These are phyloP conservation scores for Trichoderma polysporum DNA, from an alignment of 2,329 filamentous ascomycete genomes.

Conservation along the genomic window DNA sequence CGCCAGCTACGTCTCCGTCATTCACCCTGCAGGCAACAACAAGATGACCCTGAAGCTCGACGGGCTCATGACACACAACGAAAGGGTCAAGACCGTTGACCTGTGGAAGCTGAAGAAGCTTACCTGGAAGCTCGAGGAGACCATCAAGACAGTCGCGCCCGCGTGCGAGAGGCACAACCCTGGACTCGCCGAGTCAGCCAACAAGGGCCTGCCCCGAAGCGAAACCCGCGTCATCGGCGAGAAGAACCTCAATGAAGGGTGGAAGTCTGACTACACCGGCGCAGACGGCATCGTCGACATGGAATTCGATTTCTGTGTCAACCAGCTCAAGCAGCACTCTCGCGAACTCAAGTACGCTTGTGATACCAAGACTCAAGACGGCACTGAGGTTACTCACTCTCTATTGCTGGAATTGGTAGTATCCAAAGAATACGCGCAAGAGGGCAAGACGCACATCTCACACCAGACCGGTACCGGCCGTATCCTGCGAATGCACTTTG, in stretches of 20 bases:
- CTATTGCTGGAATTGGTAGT: slow-evolving; percentile 93
- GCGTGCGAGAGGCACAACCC: slow-evolving; percentile 75
- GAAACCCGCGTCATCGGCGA: slow-evolving; percentile 76
- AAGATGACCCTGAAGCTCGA: slow-evolving; percentile 77
- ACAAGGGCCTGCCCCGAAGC: slow-evolving; percentile 70
- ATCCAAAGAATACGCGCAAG: slow-evolving; percentile 80
- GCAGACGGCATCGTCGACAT: slow-evolving; percentile 42
- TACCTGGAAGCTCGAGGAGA: slow-evolving; percentile 91
- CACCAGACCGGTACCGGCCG: slow-evolving; percentile 88
- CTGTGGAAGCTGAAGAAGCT: slow-evolving; percentile 88
- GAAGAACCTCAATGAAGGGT: slow-evolving; percentile 80
- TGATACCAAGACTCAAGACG: slow-evolving; percentile 71
- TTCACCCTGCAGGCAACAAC: slow-evolving; percentile 84
- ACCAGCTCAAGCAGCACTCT: slow-evolving; percentile 44
- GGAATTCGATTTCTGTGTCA: slow-evolving; percentile 65
- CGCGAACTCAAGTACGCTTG: slow-evolving; percentile 65
- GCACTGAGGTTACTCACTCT: slow-evolving; percentile 77
- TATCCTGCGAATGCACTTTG: slow-evolving; percentile 91
- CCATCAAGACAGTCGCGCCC: slow-evolving; percentile 72
- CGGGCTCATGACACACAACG: slow-evolving; percentile 73
- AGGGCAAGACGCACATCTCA: slow-evolving; percentile 64
- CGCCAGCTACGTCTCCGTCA: slow-evolving; percentile 76
- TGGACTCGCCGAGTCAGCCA: slow-evolving; percentile 38
- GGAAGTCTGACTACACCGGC: slow-evolving; percentile 70
- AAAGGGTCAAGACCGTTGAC: slow-evolving; percentile 68